Evolutionary conservation across 2,329 filamentous ascomycete species (phyloP), one percentile per base, ranked within the genome.

Genomic region (Curvularia sp.): DNA sequence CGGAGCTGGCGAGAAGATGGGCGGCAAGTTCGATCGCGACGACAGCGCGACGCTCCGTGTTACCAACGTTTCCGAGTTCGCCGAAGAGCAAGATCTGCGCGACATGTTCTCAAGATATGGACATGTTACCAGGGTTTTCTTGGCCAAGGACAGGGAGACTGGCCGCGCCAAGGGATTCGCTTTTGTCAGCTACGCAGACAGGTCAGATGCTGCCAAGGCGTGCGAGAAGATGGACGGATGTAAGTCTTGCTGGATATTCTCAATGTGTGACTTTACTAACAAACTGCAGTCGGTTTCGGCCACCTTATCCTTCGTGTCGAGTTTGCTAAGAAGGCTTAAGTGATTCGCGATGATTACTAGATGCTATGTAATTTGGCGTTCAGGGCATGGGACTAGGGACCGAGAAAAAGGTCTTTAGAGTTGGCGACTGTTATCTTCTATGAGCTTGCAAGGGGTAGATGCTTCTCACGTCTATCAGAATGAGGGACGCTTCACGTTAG

Each of bases 21-120:
- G 85, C 69, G 90, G 92, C 82, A 97, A 97, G 82, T 97, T 89
- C 82, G 95, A 99, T 83, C 86, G 96, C 77, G 95, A 99, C 82
- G 95, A 99, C 81, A 81, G 97, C 74, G 95, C 95, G 61, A 99
- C 95, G 60, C 87, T 99, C 76, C 89, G 95, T 80, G 95, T 99
- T 71, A 99, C 95, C 70, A 99, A 99, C 84, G 95, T 97, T 78
- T 96, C 92, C 78, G 95, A 99, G 80, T 91, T 98, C 85, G 95
- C 95, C 66, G 95, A 99, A 80, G 95, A 99, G 81, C 84, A 87
- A 77, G 95, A 99, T 80, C 85, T 99, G 68, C 91, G 95, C 77
- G 93, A 97, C 78, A 93, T 99, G 88, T 99, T 99, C 84, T 93
- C 96, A 83, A 88, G 95, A 69, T 97, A 95, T 78, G 95, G 95